Evolutionary conservation across 805 yeast species (phyloP).

Genomic region (Cyberlindnera misumaiensis): DNA sequence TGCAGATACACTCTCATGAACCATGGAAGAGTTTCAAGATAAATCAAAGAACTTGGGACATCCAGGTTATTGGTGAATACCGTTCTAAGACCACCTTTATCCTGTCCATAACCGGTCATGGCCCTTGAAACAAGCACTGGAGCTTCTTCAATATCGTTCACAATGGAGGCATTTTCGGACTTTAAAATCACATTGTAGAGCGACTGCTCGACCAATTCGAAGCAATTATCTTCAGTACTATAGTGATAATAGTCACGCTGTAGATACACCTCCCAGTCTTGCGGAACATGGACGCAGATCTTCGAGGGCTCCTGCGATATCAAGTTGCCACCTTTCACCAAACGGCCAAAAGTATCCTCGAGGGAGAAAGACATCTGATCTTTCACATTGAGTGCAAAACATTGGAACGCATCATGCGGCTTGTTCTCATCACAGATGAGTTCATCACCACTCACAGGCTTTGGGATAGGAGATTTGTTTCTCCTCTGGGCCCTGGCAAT

Average conservation of each 20-base stretch:
- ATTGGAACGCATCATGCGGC: constrained; percentile 52
- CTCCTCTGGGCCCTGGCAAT: constrained; percentile 62
- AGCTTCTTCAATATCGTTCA: constrained; percentile 37
- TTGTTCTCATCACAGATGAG: constrained; percentile 68
- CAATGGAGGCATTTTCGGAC: constrained; percentile 39
- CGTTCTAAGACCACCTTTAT: constrained; percentile 80
- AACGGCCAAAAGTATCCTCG: constrained; percentile 62
- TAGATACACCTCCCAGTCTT: constrained; percentile 41
- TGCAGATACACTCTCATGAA: constrained; percentile 78
- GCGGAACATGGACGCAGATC: constrained; percentile 37
- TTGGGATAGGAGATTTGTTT: constrained; percentile 64
- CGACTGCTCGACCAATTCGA: constrained; percentile 24
- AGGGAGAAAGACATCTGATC: constrained; percentile 43
- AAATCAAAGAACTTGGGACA: constrained; percentile 43
- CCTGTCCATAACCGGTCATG: constrained; percentile 87
- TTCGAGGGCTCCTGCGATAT: constrained; percentile 38
- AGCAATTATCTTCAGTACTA: constrained; percentile 31
- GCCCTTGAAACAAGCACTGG: constrained; percentile 78
- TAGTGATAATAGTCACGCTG: constrained; percentile 23
- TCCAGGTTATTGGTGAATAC: constrained; percentile 64
- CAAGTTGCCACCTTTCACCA: constrained; percentile 57
- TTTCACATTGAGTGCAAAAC: constrained; percentile 68
- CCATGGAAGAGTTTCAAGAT: constrained; percentile 89
- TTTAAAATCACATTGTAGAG: constrained; percentile 25
- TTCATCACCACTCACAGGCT: constrained; percentile 64